Evolutionary conservation across 257 asterid genomes (phyloP).

Genomic region (Nicotiana tomentosiformis): DNA sequence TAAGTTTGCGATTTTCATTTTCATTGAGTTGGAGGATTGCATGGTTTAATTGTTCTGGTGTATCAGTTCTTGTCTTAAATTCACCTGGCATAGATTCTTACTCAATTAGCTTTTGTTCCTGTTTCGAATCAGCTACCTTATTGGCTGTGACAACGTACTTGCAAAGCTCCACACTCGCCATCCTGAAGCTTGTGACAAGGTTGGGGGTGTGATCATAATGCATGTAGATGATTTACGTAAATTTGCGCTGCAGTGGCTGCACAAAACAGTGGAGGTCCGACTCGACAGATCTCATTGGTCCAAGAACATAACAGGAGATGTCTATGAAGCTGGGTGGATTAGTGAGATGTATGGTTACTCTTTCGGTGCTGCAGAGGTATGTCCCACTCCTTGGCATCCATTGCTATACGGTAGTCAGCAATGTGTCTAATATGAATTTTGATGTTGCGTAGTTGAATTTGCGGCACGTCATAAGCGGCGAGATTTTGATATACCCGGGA

Average conservation of each 20-base stretch:
- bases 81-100: not conserved
- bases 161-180: conserved; percentile 83
- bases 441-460: conserved; percentile 51
- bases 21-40: not conserved
- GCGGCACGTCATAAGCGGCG: conserved; percentile 58
- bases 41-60: not conserved
- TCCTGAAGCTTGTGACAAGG: conserved; percentile 87
- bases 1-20: not conserved
- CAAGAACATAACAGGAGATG: conserved; percentile 76
- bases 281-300: conserved; percentile 89
- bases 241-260: conserved; percentile 85
- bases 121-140: conserved; percentile 53
- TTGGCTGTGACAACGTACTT: conserved; percentile 94
- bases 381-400: not conserved
- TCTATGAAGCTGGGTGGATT: conserved; percentile 96
- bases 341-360: conserved; percentile 99
- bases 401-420: not conserved
- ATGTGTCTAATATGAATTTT: not conserved
- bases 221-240: conserved; percentile 67
- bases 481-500: conserved; percentile 89
- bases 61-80: not conserved
- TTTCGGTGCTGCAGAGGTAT: conserved; percentile 98
- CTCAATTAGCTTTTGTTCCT: not conserved
- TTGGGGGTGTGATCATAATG: conserved; percentile 95
- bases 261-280: conserved; percentile 94